Percentiles rank a stretch among this genome's conserved stretches.
phyloP scores from a whole-genome alignment of 2,329 filamentous ascomycete species.

The Podosphaera leucotricha region DNA sequence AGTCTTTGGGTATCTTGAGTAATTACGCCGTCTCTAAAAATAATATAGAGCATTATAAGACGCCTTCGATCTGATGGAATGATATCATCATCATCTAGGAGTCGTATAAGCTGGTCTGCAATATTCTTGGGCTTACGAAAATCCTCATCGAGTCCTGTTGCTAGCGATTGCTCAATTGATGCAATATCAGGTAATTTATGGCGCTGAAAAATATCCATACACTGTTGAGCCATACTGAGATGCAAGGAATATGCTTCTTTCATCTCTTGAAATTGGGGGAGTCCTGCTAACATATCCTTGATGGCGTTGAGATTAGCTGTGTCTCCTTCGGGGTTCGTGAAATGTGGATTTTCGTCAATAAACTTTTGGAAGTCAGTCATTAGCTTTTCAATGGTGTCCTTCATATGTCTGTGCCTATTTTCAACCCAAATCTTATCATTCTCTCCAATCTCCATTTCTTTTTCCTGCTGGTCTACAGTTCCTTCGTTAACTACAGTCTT shows the following conservation, averaged over 20 bases:
- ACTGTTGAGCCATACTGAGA: constrained; percentile 88
- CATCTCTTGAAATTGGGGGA: constrained; percentile 86
- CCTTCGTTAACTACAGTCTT: constrained; percentile 59
- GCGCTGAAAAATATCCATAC: constrained; percentile 77
- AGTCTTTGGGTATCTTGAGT: constrained; percentile 65
- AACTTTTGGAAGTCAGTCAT: constrained; percentile 87
- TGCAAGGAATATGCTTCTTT: constrained; percentile 90
- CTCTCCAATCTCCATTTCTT: constrained; percentile 78
- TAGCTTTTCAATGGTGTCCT: constrained; percentile 83
- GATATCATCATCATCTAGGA: constrained; percentile 69
- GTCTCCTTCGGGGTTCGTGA: constrained; percentile 48
- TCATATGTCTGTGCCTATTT: constrained; percentile 91
- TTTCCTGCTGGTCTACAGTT: constrained; percentile 44
- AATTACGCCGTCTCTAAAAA: constrained; percentile 71
- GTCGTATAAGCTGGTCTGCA: constrained; percentile 59
- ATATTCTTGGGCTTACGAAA: constrained; percentile 76
- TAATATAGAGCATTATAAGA: constrained; percentile 61
- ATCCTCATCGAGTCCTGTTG: constrained; percentile 84
- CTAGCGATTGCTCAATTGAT: constrained; percentile 69
- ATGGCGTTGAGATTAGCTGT: constrained; percentile 68
- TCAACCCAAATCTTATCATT: constrained; percentile 90
- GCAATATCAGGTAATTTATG: constrained; percentile 73
- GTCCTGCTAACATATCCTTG: constrained; percentile 85
- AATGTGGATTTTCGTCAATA: constrained; percentile 74
- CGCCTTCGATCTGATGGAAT: constrained; percentile 53